Percentiles rank a stretch among this genome's conserved stretches.
Evolutionary conservation across 495 filamentous ascomycete species (phyloP).

Genomic region (Penicillium lagena): DNA sequence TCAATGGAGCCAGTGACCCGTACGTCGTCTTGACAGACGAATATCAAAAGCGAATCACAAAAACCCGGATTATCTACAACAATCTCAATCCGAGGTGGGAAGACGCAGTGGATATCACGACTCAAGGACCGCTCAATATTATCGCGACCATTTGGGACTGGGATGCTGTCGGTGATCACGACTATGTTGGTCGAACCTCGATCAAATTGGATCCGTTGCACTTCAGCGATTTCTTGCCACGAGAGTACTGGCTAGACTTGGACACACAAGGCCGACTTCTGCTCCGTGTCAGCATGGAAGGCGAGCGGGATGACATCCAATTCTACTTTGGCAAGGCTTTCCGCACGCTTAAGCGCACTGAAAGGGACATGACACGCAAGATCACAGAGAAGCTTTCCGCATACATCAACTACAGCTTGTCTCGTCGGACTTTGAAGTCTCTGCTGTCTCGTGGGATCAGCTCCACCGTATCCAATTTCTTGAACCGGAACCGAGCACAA

Average conservation of each 20-base stretch:
- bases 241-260: slow-evolving; percentile 95
- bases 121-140: slow-evolving; percentile 82
- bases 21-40: slow-evolving; percentile 97
- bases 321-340: slow-evolving; percentile 99
- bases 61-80: slow-evolving; percentile 86
- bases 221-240: slow-evolving; percentile 90
- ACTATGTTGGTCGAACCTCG: slow-evolving; percentile 91
- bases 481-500: slow-evolving; percentile 54
- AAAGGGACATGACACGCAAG: slow-evolving; percentile 95
- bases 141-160: slow-evolving; percentile 99
- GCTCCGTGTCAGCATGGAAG: slow-evolving; percentile 94
- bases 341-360: slow-evolving; percentile 86
- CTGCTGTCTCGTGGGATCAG: slow-evolving; percentile 67
- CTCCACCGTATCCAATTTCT: slow-evolving; percentile 74
- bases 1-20: slow-evolving; percentile 89
- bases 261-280: slow-evolving; percentile 91
- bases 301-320: slow-evolving; percentile 95
- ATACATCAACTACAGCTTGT: slow-evolving; percentile 88
- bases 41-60: slow-evolving; percentile 94
- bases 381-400: slow-evolving; percentile 98
- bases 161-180: slow-evolving; percentile 95
- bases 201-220: slow-evolving; percentile 91
- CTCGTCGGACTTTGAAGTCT: slow-evolving; percentile 66
- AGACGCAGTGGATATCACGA: slow-evolving; percentile 92
- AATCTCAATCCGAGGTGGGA: slow-evolving; percentile 97